Evolutionary conservation across 495 filamentous ascomycete species (phyloP).

Genomic region (Aspergillus homomorphus): DNA sequence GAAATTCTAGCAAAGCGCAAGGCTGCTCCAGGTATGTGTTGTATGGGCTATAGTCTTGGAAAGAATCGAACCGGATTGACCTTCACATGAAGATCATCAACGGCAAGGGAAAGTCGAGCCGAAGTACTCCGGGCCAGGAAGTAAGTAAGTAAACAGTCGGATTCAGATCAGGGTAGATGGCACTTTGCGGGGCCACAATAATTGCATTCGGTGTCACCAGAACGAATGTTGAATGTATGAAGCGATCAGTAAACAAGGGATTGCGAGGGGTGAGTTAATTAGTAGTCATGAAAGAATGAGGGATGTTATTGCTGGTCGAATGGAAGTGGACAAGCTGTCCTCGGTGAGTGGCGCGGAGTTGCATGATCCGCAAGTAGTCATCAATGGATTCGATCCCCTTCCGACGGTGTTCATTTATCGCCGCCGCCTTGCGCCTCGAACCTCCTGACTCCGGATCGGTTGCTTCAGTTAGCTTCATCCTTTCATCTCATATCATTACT

Average conservation of each 20-base stretch:
- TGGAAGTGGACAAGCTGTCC: slow-evolving; percentile 39
- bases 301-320: not conserved
- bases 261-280: slow-evolving; percentile 1
- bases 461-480: not conserved
- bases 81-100: slow-evolving; percentile 17
- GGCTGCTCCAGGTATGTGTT: not conserved
- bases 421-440: not conserved
- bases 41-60: not conserved
- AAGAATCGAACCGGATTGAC: not conserved
- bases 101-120: slow-evolving; percentile 5
- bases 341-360: slow-evolving; percentile 24
- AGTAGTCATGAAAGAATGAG: slow-evolving; percentile 14
- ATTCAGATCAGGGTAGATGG: not conserved
- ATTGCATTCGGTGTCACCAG: not conserved
- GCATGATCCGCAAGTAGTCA: slow-evolving; percentile 13
- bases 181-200: not conserved
- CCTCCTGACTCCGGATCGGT: not conserved
- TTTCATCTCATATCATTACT: not conserved
- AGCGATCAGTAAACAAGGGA: slow-evolving; percentile 6
- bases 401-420: not conserved
- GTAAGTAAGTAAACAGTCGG: not conserved
- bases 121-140: not conserved
- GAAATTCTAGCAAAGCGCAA: not conserved
- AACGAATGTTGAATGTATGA: not conserved
- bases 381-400: slow-evolving; percentile 10